A percentile compares a stretch with the other conserved stretches of the same genome.
Evolutionary conservation across 495 filamentous ascomycete species (phyloP).

Genomic region (Penicillium turbatum): DNA sequence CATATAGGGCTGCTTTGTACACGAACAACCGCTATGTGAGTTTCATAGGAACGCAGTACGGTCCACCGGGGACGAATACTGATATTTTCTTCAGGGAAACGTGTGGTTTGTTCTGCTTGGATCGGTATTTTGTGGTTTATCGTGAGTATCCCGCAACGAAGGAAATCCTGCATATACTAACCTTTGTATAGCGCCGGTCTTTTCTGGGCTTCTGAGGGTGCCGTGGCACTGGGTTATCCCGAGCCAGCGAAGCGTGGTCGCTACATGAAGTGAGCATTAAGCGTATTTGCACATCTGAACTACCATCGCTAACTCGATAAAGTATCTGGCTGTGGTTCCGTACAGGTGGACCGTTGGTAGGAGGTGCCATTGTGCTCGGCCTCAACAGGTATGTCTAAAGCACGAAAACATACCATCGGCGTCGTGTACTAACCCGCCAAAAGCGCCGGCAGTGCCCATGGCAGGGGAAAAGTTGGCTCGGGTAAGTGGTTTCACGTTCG

Average conservation of each 20-base stretch:
- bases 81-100: slow-evolving; percentile 35
- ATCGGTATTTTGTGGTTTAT: slow-evolving; percentile 58
- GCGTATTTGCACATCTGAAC: not conserved
- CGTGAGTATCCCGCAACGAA: slow-evolving; percentile 23
- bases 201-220: slow-evolving; percentile 62
- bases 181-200: slow-evolving; percentile 43
- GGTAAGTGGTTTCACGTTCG: slow-evolving; percentile 10
- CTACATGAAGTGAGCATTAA: slow-evolving; percentile 38
- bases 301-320: not conserved
- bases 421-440: slow-evolving; percentile 20
- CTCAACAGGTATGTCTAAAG: slow-evolving; percentile 44
- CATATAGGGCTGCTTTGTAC: slow-evolving; percentile 51
- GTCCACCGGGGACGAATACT: not conserved
- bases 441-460: slow-evolving; percentile 18
- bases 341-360: slow-evolving; percentile 54
- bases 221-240: slow-evolving; percentile 60
- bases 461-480: slow-evolving; percentile 27
- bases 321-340: slow-evolving; percentile 59
- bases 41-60: not conserved
- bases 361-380: slow-evolving; percentile 58
- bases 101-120: slow-evolving; percentile 63
- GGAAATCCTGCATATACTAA: not conserved
- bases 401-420: not conserved
- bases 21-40: slow-evolving; percentile 57
- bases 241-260: slow-evolving; percentile 55